Base-by-base conservation (phyloP, 495 filamentous ascomycete genomes). In the Neurospora pannonica region DNA sequence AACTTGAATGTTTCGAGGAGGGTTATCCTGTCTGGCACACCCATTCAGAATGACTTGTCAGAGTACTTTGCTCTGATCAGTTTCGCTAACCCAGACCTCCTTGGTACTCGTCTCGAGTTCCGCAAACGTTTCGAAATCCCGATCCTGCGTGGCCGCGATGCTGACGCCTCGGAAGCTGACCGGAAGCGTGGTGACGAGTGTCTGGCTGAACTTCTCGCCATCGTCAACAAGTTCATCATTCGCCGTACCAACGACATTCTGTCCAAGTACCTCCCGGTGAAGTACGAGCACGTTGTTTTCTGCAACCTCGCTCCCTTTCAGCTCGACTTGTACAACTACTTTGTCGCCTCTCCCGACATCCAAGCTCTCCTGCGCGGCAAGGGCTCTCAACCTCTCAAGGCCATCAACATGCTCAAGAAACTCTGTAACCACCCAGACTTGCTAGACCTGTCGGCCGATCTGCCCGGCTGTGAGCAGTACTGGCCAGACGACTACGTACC, bases 201-300 rank as follows among this genome's bases (percentile, higher is more conserved):
- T 71, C 86, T 97, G 15, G 81, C 82, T 36, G 97, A 97, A 75
- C 90, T 99, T 31, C 90, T 96, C 0, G 85, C 85, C 9, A 85
- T 97, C 40, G 96, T 99, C 77, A 98, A 98, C 84, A 97, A 97
- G 78, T 99, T 98, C 85, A 98, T 99, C 82, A 99, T 99, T 79
- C 93, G 96, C 60, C 90, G 96, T 37, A 98, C 95, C 0, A 99
- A 99, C 86, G 96, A 99, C 79, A 95, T 99, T 72, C 84, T 99
- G 24, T 97, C 95, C 46, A 98, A 99, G 80, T 99, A 99, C 82
- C 88, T 99, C 70, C 97, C 96, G 3, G 90, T 98, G 83, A 99
- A 99, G 84, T 99, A 99, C 83, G 96, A 99, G 79, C 96, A 99
- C 82, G 96, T 99, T 38, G 97, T 99, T n/a, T 99, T 99, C 85